These are phyloP conservation scores for Leishmania aethiopica DNA, from an alignment of 208 protist genomes.

Conservation along the genomic window DNA sequence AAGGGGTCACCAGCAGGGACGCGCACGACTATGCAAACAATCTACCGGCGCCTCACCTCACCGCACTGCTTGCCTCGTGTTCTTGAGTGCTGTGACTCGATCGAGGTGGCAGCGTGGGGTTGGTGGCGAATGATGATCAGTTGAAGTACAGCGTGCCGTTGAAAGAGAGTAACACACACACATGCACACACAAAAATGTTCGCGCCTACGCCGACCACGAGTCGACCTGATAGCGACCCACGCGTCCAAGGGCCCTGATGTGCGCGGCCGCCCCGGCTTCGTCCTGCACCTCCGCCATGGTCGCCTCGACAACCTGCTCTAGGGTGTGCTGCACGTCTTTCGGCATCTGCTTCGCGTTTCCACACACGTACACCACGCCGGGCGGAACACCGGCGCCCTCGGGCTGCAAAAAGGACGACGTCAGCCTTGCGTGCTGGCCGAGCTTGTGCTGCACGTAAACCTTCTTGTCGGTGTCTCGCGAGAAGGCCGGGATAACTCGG, in stretches of 20 bases:
- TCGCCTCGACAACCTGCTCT: slow-evolving; percentile 54
- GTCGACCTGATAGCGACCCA: slow-evolving; percentile 78
- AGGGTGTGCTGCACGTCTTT: slow-evolving; percentile 68
- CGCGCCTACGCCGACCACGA: slow-evolving; percentile 79
- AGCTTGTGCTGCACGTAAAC: slow-evolving; percentile 90
- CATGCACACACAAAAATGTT: not conserved
- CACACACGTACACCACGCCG: slow-evolving; percentile 73
- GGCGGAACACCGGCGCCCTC: slow-evolving; percentile 22
- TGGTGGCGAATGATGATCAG: not conserved
- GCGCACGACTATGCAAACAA: not conserved
- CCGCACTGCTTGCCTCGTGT: not conserved
- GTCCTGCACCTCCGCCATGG: slow-evolving; percentile 46
- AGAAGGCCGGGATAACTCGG: slow-evolving; percentile 81
- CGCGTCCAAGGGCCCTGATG: slow-evolving; percentile 39
- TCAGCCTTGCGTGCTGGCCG: slow-evolving; percentile 59
- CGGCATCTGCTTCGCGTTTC: slow-evolving; percentile 89
- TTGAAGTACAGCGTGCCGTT: not conserved
- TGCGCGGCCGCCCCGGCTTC: slow-evolving; percentile 38
- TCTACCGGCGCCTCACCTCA: not conserved
- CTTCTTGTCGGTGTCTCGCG: slow-evolving; percentile 76
- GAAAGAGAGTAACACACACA: not conserved
- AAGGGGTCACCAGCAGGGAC: not conserved
- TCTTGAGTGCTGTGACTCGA: not conserved
- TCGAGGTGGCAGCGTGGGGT: not conserved
- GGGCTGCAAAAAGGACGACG: slow-evolving; percentile 49